Evolutionary conservation across 2,329 filamentous ascomycete genomes (phyloP).

Genomic region (Akanthomyces lecanii): DNA sequence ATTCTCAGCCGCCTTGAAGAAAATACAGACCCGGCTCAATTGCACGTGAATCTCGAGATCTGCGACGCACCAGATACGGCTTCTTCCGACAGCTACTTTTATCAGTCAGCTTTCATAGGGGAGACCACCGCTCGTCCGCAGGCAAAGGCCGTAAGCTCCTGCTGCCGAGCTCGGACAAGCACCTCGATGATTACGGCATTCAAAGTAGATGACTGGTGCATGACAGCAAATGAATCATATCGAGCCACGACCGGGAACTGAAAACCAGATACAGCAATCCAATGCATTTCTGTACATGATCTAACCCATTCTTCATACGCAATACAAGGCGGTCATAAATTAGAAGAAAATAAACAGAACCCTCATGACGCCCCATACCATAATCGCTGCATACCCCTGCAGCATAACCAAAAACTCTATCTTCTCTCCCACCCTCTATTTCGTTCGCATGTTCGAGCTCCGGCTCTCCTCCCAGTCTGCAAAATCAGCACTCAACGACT

Average conservation of each 20-base stretch:
- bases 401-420: conserved; percentile 3
- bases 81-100: neutral
- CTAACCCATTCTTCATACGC: conserved; percentile 6
- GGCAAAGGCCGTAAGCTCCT: neutral
- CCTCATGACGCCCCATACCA: conserved; percentile 9
- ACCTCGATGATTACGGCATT: neutral
- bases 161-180: neutral
- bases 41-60: neutral
- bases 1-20: neutral
- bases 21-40: neutral
- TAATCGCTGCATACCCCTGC: neutral
- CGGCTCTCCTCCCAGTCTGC: conserved; percentile 52
- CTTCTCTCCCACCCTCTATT: conserved; percentile 1
- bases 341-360: neutral
- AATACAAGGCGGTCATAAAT: neutral
- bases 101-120: neutral
- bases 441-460: conserved; percentile 35
- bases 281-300: conserved; percentile 7
- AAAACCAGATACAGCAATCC: neutral
- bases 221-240: conserved; percentile 6
- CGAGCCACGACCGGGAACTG: neutral
- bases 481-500: conserved; percentile 56
- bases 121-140: neutral
- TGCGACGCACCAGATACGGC: neutral
- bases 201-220: neutral